A percentile compares a stretch with the other conserved stretches of the same genome.
Conservation (phyloP, 2,329 filamentous ascomycete genomes). For the Diplocarpon mali region DNA sequence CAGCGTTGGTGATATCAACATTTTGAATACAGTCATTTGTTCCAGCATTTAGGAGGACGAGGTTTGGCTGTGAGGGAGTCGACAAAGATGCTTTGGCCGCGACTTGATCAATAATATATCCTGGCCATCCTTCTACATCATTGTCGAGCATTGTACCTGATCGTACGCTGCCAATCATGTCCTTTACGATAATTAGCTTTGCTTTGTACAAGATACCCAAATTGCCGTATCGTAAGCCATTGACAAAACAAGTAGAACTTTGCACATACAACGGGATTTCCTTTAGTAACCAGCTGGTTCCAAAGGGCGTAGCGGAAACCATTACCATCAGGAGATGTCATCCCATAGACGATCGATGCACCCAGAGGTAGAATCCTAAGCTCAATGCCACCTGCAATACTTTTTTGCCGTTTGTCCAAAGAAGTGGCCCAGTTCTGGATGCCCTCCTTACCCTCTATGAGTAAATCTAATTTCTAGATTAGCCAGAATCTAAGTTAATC, state of each 20-base stretch:
- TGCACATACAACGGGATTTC: neutral
- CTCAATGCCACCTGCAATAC: neutral
- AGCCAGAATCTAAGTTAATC: too few relatives aligned
- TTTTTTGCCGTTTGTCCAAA: too few relatives aligned
- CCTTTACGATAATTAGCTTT: neutral
- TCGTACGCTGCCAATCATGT: constrained; percentile 1
- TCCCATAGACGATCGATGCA: constrained; percentile 3
- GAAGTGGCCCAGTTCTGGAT: too few relatives aligned
- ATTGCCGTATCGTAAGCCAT: too few relatives aligned
- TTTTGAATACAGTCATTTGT: constrained; percentile 2
- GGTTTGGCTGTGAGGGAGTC: neutral
- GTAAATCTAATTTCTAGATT: too few relatives aligned
- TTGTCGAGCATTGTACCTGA: constrained; percentile 3
- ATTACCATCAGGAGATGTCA: constrained; percentile 1
- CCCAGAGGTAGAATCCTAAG: constrained; percentile 5
- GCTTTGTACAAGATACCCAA: too few relatives aligned
- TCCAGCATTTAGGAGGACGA: constrained; percentile 5
- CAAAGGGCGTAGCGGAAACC: constrained; percentile 1
- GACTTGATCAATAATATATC: neutral
- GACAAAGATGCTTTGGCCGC: neutral
- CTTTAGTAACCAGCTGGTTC: constrained; percentile 1
- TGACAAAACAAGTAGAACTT: too few relatives aligned
- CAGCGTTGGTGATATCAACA: neutral
- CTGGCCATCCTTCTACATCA: neutral
- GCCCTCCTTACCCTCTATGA: too few relatives aligned